A percentile compares a stretch with the other conserved stretches of the same genome.
Conservation (phyloP, 2,329 filamentous ascomycete species). For the Lasiodiplodia theobromae region DNA sequence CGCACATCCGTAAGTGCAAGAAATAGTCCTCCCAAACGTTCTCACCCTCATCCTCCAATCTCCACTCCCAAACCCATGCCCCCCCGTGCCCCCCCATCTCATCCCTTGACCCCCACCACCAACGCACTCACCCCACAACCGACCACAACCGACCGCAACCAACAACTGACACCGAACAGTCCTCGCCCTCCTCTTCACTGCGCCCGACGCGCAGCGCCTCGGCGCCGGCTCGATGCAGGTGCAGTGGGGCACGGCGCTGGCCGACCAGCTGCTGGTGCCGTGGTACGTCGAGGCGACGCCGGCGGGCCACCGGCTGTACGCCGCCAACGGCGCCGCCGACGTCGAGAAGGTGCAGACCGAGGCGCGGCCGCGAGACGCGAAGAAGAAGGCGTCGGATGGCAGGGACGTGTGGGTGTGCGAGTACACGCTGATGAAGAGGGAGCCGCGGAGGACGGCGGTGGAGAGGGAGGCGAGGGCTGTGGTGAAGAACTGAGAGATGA, state of each 20-base stretch:
- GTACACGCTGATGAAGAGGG: constrained; percentile 21
- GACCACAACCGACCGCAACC: background rate
- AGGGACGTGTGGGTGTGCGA: constrained; percentile 4
- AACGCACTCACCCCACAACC: no score
- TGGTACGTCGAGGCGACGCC: constrained; percentile 21
- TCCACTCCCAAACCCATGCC: no score
- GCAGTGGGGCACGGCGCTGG: constrained; percentile 32
- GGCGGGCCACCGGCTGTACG: constrained; percentile 16
- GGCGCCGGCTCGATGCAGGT: constrained; percentile 34
- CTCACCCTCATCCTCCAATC: background rate
- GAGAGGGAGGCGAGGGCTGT: constrained; percentile 3
- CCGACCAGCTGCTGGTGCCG: constrained; percentile 30
- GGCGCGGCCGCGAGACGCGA: background rate
- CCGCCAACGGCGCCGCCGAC: background rate
- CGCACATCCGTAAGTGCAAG: constrained; percentile 18
- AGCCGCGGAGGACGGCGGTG: background rate
- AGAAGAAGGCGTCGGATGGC: background rate
- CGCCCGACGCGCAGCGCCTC: constrained; percentile 33
- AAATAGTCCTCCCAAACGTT: no score
- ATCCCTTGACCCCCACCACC: background rate
- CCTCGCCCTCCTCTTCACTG: constrained; percentile 34
- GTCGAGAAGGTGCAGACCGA: constrained; percentile 9
- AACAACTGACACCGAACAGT: constrained; percentile 27
- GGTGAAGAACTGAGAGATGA: background rate
- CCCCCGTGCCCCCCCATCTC: background rate